A percentile compares a stretch with the other conserved stretches of the same genome.
These are phyloP conservation scores for Brachypodium distachyon DNA, from an alignment of 202 grass and related monocot genomes.

Conservation along the genomic window DNA sequence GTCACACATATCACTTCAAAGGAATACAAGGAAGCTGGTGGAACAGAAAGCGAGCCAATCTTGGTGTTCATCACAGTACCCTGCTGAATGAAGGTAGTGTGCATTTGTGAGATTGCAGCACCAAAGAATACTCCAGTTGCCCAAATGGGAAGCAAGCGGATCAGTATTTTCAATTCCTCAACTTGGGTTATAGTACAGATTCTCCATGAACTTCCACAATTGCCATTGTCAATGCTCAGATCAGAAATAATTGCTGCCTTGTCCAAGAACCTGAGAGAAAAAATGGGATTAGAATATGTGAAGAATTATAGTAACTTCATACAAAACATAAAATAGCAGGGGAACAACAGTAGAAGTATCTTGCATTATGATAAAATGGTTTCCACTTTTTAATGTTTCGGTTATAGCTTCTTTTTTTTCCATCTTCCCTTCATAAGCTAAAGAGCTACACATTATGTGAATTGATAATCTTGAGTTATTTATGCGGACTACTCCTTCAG, in stretches of 20 bases:
- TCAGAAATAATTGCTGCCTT: slow-evolving; percentile 68
- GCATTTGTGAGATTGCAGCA: slow-evolving; percentile 53
- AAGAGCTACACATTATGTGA: background rate
- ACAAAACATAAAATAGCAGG: background rate
- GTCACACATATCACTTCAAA: slow-evolving; percentile 64
- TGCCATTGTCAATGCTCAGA: slow-evolving; percentile 12
- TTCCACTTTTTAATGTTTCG: background rate
- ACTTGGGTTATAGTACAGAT: slow-evolving; percentile 81
- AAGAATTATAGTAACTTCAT: background rate
- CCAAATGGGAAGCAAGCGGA: slow-evolving; percentile 74
- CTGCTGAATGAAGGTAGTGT: slow-evolving; percentile 87
- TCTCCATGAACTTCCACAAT: slow-evolving; percentile 35
- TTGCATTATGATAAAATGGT: background rate
- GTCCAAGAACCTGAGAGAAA: slow-evolving; percentile 63
- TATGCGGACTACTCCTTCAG: background rate
- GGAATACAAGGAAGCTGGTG: slow-evolving; percentile 68
- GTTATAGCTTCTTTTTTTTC: background rate
- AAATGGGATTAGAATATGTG: background rate
- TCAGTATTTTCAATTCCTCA: slow-evolving; percentile 84
- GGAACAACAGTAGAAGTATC: background rate
- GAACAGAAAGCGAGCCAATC: slow-evolving; percentile 49
- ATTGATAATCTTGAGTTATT: background rate
- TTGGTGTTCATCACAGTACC: slow-evolving; percentile 70
- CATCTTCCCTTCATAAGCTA: background rate
- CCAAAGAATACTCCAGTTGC: slow-evolving; percentile 54